Evolutionary conservation across 495 filamentous ascomycete genomes (phyloP).

Genomic region (Trichoderma parareesei): DNA sequence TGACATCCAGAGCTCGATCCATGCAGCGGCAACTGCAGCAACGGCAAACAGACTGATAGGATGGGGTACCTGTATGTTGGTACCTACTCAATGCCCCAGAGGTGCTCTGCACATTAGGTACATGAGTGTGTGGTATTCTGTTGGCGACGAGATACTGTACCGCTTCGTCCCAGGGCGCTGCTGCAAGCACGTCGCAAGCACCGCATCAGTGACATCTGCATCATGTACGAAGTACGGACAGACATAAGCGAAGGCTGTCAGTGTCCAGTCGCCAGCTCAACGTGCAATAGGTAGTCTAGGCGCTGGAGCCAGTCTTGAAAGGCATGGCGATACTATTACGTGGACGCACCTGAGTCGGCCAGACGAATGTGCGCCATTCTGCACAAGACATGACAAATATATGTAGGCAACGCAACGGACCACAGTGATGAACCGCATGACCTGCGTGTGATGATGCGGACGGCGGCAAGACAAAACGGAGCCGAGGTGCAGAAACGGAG

Average conservation of each 20-base stretch:
- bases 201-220: background rate
- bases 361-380: background rate
- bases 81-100: background rate
- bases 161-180: background rate
- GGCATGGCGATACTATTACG: background rate
- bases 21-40: constrained; percentile 7
- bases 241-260: background rate
- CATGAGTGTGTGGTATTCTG: background rate
- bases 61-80: background rate
- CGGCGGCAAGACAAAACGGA: background rate
- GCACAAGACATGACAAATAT: background rate
- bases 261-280: background rate
- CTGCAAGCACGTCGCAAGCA: background rate
- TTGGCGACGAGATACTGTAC: background rate
- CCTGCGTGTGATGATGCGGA: background rate
- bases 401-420: background rate
- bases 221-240: background rate
- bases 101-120: background rate
- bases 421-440: constrained; percentile 2
- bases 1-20: background rate
- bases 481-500: background rate
- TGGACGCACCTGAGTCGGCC: constrained; percentile 1
- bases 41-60: background rate
- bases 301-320: no score
- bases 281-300: background rate